Evolutionary conservation across 106 monocot genomes (phyloP), one percentile per base, ranked within the genome.

Genomic region (Acanthochlamys bracteata): DNA sequence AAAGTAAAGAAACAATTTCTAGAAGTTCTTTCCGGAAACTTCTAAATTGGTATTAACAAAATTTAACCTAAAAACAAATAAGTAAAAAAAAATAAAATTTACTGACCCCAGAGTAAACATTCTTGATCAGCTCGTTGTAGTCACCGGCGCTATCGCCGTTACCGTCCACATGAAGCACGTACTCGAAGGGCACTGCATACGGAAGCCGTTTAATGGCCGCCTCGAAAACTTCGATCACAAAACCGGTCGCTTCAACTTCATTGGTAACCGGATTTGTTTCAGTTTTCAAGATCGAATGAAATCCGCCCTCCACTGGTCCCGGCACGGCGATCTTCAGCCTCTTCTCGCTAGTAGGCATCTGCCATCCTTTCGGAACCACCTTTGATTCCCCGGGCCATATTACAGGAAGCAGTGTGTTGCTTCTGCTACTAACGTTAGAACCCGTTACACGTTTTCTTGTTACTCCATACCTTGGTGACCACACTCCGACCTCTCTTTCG

Each of bases 381-480:
- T 25, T 49, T 13, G 68, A 52, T 3, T 86, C 78, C 20, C 86
- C 86, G 0, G 91, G 83, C 91, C 91, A 91, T 65, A 81, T 78
- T 39, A 91, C 73, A 2, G 66, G 27, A n/a, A n/a, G n/a, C n/a
- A n/a, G n/a, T n/a, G n/a, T n/a, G n/a, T n/a, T n/a, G n/a, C n/a
- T n/a, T n/a, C n/a, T n/a, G n/a, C n/a, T n/a, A n/a, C n/a, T n/a
- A n/a, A n/a, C n/a, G n/a, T n/a, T n/a, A n/a, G n/a, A n/a, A n/a
- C n/a, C n/a, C n/a, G n/a, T n/a, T n/a, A n/a, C n/a, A n/a, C n/a
- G 64, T n/a, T n/a, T 46, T 52, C 63, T 56, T 7, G 63, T 63
- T 20, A 89, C 33, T 20, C 86, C 80, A 3, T 46, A 15, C 20
- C 9, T 15, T 15, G 57, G 27, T 8, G 74, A 79, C 92, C 92